Evolutionary conservation across 2,329 filamentous ascomycete species (phyloP).

Genomic region (Epichloe coenophiala): DNA sequence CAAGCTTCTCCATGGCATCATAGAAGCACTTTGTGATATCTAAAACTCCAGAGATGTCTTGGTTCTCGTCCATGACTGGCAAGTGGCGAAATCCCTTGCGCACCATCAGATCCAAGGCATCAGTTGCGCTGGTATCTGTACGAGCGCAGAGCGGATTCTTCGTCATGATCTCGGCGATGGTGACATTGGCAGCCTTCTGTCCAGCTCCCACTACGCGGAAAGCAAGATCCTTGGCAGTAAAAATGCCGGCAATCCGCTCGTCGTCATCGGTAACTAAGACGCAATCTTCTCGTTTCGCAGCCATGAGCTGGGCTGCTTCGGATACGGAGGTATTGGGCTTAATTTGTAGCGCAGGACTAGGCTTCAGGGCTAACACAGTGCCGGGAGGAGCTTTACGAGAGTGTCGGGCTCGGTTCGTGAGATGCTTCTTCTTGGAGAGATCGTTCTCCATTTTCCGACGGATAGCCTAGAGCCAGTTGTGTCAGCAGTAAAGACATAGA

Average conservation of each 20-base stretch:
- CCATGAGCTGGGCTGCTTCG: constrained; percentile 96
- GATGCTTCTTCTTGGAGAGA: constrained; percentile 91
- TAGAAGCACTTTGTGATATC: constrained; percentile 99
- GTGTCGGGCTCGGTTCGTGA: constrained; percentile 63
- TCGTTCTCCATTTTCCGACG: constrained; percentile 94
- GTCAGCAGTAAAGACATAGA: neutral
- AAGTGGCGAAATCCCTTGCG: constrained; percentile 94
- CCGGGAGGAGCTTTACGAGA: constrained; percentile 90
- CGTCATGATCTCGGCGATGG: constrained; percentile 98
- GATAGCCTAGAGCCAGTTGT: constrained; percentile 55
- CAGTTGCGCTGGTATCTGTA: constrained; percentile 94
- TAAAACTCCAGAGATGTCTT: constrained; percentile 94
- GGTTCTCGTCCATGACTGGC: constrained; percentile 99
- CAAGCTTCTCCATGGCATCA: constrained; percentile 98
- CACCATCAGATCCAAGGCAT: constrained; percentile 95
- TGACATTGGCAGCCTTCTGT: constrained; percentile 76
- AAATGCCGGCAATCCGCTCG: constrained; percentile 95
- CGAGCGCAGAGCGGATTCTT: constrained; percentile 96
- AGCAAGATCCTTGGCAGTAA: constrained; percentile 95
- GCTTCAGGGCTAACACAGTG: constrained; percentile 88
- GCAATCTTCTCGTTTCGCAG: constrained; percentile 94
- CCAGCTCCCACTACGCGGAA: constrained; percentile 91
- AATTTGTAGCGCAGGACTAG: constrained; percentile 92
- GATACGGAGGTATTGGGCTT: constrained; percentile 89
- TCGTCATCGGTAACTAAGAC: constrained; percentile 96